phyloP scores from a whole-genome alignment of 2,329 filamentous ascomycete species.

The Cryphonectria naterciae region DNA sequence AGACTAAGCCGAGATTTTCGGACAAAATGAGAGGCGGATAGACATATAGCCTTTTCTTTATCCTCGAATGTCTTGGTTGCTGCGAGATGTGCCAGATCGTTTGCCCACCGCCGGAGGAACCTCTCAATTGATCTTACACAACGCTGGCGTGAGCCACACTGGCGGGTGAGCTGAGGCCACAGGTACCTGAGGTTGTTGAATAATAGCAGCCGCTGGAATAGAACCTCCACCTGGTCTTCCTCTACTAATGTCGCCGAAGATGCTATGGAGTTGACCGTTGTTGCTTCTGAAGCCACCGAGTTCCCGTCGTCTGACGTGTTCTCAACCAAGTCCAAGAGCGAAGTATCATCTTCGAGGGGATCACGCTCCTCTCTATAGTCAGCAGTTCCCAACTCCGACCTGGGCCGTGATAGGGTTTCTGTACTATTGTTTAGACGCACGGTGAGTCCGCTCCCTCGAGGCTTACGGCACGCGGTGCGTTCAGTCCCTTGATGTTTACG shows the following conservation, averaged over 20 bases:
- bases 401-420: not conserved
- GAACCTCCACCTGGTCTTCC: slow-evolving; percentile 1
- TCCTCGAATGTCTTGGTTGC: not conserved
- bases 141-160: not conserved
- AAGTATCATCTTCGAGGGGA: not conserved
- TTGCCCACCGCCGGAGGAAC: slow-evolving; percentile 12
- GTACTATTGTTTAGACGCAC: not conserved
- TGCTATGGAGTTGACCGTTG: not conserved
- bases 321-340: not conserved
- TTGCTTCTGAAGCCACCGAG: not conserved
- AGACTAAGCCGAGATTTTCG: slow-evolving; percentile 4
- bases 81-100: slow-evolving; percentile 4
- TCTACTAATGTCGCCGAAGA: slow-evolving; percentile 10
- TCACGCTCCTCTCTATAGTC: not conserved
- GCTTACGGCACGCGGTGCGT: too few species aligned
- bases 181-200: slow-evolving; percentile 5
- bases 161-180: slow-evolving; percentile 12
- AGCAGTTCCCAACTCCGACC: too few species aligned
- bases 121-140: not conserved
- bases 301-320: not conserved
- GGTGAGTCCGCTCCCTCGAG: not conserved
- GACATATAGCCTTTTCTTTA: not conserved
- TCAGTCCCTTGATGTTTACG: too few species aligned
- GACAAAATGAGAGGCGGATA: slow-evolving; percentile 1
- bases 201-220: slow-evolving; percentile 5